phyloP scores from a whole-genome alignment of 2,329 filamentous ascomycete species.

The Capronia coronata region DNA sequence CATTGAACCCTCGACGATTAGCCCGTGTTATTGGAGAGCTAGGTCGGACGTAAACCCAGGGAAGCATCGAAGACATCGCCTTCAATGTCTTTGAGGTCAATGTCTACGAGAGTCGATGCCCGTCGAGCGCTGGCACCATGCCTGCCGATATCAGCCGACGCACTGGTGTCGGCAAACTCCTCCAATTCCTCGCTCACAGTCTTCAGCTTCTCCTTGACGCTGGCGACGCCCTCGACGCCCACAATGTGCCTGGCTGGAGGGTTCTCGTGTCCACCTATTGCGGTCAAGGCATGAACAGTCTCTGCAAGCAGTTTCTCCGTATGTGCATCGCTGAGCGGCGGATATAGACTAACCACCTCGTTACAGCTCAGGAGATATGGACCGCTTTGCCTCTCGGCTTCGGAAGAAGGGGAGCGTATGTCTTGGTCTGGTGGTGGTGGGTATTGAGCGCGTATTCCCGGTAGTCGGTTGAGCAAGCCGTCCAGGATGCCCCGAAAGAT shows the following conservation, averaged over 20 bases:
- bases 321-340: slow-evolving; percentile 61
- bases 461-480: slow-evolving; percentile 69
- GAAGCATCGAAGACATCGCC: slow-evolving; percentile 18
- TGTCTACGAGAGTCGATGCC: slow-evolving; percentile 13
- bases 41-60: slow-evolving; percentile 1
- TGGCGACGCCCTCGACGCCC: slow-evolving; percentile 75
- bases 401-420: slow-evolving; percentile 24
- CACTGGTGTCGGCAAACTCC: slow-evolving; percentile 87
- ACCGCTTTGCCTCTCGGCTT: slow-evolving; percentile 27
- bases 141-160: slow-evolving; percentile 60
- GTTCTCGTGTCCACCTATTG: slow-evolving; percentile 92
- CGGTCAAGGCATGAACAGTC: slow-evolving; percentile 82
- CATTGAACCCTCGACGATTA: not conserved
- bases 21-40: not conserved
- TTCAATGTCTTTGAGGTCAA: slow-evolving; percentile 19
- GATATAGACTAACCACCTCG: slow-evolving; percentile 62
- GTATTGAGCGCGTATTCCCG: slow-evolving; percentile 50
- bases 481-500: slow-evolving; percentile 76
- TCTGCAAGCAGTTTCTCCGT: slow-evolving; percentile 73
- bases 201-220: slow-evolving; percentile 92
- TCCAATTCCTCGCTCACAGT: slow-evolving; percentile 94
- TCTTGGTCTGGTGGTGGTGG: slow-evolving; percentile 28
- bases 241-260: slow-evolving; percentile 92
- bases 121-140: slow-evolving; percentile 9
- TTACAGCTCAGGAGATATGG: slow-evolving; percentile 24